A percentile compares a stretch with the other conserved stretches of the same genome.
These are phyloP conservation scores for Herpetomonas samuelpessoai DNA, from an alignment of 208 protist species.

Conservation along the genomic window DNA sequence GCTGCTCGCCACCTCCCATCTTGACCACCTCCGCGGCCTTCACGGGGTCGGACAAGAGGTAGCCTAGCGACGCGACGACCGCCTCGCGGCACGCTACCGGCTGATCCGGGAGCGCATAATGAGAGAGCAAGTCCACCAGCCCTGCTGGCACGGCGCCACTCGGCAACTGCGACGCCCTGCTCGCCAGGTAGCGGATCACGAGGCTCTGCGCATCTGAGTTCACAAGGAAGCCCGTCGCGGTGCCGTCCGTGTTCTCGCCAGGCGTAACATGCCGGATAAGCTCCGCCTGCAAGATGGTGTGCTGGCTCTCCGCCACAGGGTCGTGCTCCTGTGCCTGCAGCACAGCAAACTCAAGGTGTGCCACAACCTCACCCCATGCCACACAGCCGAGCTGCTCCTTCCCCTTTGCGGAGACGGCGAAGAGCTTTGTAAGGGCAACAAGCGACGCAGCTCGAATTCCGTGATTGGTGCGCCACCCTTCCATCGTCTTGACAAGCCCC, in stretches of 20 bases:
- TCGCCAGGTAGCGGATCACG: conserved; percentile 32
- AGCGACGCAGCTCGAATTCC: conserved; percentile 6
- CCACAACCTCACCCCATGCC: conserved; percentile 28
- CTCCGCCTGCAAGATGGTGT: not conserved
- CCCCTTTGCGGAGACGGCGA: conserved; percentile 3
- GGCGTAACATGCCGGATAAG: not conserved
- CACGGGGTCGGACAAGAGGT: conserved; percentile 3
- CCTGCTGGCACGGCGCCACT: conserved; percentile 10
- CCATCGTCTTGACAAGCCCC: conserved; percentile 15
- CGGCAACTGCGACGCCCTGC: conserved; percentile 3
- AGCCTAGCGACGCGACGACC: conserved; percentile 48
- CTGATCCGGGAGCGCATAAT: conserved; percentile 48
- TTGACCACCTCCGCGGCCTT: not conserved
- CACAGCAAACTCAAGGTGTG: conserved; percentile 24
- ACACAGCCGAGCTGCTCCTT: conserved; percentile 12
- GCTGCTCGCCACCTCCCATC: not conserved
- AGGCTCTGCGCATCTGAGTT: conserved; percentile 51
- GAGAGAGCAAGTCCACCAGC: conserved; percentile 31
- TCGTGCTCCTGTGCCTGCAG: not conserved
- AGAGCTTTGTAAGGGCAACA: conserved; percentile 9
- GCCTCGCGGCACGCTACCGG: conserved; percentile 47
- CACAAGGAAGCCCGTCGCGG: not conserved
- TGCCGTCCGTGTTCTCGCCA: not conserved
- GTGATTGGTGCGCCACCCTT: conserved; percentile 8
- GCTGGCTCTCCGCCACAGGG: not conserved